Base-by-base conservation (phyloP, 2,329 filamentous ascomycete genomes). In the Bipolaris victoriae region DNA sequence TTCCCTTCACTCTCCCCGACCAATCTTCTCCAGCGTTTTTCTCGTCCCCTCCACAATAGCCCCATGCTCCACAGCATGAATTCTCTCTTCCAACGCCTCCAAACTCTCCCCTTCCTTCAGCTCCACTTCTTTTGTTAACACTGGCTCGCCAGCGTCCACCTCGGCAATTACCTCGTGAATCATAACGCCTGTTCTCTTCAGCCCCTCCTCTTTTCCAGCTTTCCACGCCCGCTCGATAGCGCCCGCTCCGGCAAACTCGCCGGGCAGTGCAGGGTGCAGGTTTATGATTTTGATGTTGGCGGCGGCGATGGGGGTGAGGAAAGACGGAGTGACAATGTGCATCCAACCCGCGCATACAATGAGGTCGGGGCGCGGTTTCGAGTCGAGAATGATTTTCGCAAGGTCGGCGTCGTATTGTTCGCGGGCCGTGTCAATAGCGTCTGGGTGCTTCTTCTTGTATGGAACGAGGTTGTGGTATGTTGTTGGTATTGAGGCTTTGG, bases 311-410 rank as follows among this genome's bases (percentile, higher is more conserved):
- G 91, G 90, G 7, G 84, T 81, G 46, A 96, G 79, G 73, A 96
- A 95, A 1, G 81, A 79, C 2, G 81, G 80, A 0, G 87, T 88
- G 47, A 96, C 84, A 55, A 96, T 88, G 74, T 95, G 88, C 91
- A 96, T 96, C 84, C 90, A 96, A 2, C 92, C 92, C 0, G 75
- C 88, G 64, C 92, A 90, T 7, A 95, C 88, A 47, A 96, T 86
- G 52, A 96, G 77, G 52, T 93, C 85, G 0, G 92, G 91, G 1
- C 58, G 60, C 0, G 69, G 69, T 55, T 77, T 77, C 61, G 89
- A 84, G 4, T 77, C 74, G 22, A 94, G 79, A 50, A 96, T 83
- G 58, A 88, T 81, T 40, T 83, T 76, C 0, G 91, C 90, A 61
- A 96, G 81, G 41, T 90, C 90, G 13, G 86, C 84, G 73, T 96